Conservation (phyloP, 2,329 filamentous ascomycete species). For the Arthrobotrys entomopaga region DNA sequence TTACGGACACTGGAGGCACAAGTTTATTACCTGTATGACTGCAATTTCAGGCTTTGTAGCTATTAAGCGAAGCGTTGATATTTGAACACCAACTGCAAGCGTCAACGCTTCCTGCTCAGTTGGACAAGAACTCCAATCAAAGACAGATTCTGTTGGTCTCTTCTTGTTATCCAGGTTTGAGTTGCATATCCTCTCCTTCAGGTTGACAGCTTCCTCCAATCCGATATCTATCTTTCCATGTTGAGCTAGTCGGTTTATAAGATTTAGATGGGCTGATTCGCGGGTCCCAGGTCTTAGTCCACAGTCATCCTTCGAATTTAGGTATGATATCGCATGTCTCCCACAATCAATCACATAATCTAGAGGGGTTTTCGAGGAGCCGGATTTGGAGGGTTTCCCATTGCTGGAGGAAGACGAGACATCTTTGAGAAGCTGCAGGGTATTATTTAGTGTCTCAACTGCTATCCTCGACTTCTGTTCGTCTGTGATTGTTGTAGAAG, state of each 20-base stretch:
- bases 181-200: slow-evolving; percentile 30
- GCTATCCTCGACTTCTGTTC: slow-evolving; percentile 51
- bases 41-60: slow-evolving; percentile 33
- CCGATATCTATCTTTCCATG: slow-evolving; percentile 42
- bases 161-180: slow-evolving; percentile 22
- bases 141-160: slow-evolving; percentile 23
- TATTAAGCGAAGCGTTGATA: slow-evolving; percentile 32
- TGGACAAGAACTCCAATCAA: slow-evolving; percentile 27
- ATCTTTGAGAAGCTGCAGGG: slow-evolving; percentile 44
- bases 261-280: slow-evolving; percentile 48
- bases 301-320: slow-evolving; percentile 35
- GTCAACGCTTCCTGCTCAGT: slow-evolving; percentile 30
- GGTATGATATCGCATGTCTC: slow-evolving; percentile 37
- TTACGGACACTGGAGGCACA: neutral
- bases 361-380: slow-evolving; percentile 30
- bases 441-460: slow-evolving; percentile 41
- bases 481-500: slow-evolving; percentile 37
- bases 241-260: slow-evolving; percentile 47
- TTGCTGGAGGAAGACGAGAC: slow-evolving; percentile 8
- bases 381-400: slow-evolving; percentile 24
- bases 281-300: slow-evolving; percentile 40
- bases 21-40: slow-evolving; percentile 25
- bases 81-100: slow-evolving; percentile 38
- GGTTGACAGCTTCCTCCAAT: slow-evolving; percentile 35
- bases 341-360: slow-evolving; percentile 49